Evolutionary conservation across 768 basidiomycete species (phyloP).

Genomic region (Collybia nuda): DNA sequence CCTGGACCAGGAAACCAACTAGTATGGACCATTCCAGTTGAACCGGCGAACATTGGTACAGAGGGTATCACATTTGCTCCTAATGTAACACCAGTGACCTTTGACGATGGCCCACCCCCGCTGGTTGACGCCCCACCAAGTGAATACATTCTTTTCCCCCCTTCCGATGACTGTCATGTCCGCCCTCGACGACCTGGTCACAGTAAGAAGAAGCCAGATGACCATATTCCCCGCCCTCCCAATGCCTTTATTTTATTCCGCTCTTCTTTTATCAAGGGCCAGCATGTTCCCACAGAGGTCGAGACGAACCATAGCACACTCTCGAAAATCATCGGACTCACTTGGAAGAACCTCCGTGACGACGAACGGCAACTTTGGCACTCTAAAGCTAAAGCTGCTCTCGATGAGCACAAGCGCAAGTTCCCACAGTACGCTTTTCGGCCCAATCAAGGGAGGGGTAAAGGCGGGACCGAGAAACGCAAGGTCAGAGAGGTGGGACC

Average conservation of each 20-base stretch:
- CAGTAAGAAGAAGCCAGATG: slow-evolving; percentile 67
- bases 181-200: slow-evolving; percentile 49
- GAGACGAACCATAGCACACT: slow-evolving; percentile 84
- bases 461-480: slow-evolving; percentile 45
- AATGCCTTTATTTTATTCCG: slow-evolving; percentile 90
- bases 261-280: slow-evolving; percentile 77
- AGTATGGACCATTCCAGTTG: slow-evolving; percentile 45
- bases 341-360: slow-evolving; percentile 77
- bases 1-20: slow-evolving; percentile 36
- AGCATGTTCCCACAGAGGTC: slow-evolving; percentile 73
- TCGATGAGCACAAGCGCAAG: slow-evolving; percentile 72
- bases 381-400: slow-evolving; percentile 67
- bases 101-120: slow-evolving; percentile 45
- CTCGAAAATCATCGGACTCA: slow-evolving; percentile 82
- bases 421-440: slow-evolving; percentile 78
- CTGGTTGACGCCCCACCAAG: slow-evolving; percentile 30
- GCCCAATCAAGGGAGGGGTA: slow-evolving; percentile 52
- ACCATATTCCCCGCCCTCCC: slow-evolving; percentile 81
- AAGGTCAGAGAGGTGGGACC: slow-evolving; percentile 63
- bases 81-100: slow-evolving; percentile 58
- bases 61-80: slow-evolving; percentile 54
- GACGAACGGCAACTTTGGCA: slow-evolving; percentile 81
- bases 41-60: slow-evolving; percentile 24
- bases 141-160: slow-evolving; percentile 61
- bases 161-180: slow-evolving; percentile 29